Percentiles rank a stretch among this genome's conserved stretches.
phyloP scores from a whole-genome alignment of 2,329 filamentous ascomycete genomes.

The Pezicula neosporulosa region DNA sequence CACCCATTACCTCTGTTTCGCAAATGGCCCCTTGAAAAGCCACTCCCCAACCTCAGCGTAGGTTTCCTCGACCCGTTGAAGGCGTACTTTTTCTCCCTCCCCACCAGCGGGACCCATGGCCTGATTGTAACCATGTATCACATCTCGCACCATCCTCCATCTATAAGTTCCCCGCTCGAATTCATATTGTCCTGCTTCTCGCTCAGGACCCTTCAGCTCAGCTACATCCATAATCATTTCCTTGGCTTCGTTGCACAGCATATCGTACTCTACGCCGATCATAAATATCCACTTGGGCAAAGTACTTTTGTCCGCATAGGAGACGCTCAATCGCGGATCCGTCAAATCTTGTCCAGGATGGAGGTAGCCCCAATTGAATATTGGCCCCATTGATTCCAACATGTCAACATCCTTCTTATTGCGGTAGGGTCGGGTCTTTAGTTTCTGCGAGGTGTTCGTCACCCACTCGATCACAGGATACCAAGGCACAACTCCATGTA shows the following conservation, averaged over 20 bases:
- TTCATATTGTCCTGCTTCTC: not conserved
- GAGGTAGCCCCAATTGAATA: slow-evolving; percentile 18
- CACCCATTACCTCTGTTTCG: slow-evolving; percentile 29
- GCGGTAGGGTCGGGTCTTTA: slow-evolving; percentile 29
- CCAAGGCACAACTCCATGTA: slow-evolving; percentile 37
- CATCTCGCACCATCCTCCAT: slow-evolving; percentile 6
- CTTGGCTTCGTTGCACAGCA: slow-evolving; percentile 12
- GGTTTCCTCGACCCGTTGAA: slow-evolving; percentile 19
- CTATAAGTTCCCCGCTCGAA: slow-evolving; percentile 7
- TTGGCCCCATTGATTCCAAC: not conserved
- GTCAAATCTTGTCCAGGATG: slow-evolving; percentile 11
- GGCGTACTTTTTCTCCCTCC: not conserved
- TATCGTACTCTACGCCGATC: slow-evolving; percentile 18
- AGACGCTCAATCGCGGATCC: slow-evolving; percentile 16
- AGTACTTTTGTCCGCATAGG: slow-evolving; percentile 14
- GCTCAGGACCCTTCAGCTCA: not conserved
- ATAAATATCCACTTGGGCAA: slow-evolving; percentile 20
- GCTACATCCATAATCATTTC: slow-evolving; percentile 5
- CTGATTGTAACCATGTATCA: slow-evolving; percentile 3
- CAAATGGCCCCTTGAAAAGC: slow-evolving; percentile 34
- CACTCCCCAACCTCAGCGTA: slow-evolving; percentile 31
- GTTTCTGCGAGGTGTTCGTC: slow-evolving; percentile 26
- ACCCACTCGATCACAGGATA: slow-evolving; percentile 43
- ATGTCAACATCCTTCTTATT: slow-evolving; percentile 11
- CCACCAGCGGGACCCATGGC: not conserved